Evolutionary conservation across 2,329 filamentous ascomycete genomes (phyloP), one percentile per base, ranked within the genome.

Genomic region (Capronia epimyces): DNA sequence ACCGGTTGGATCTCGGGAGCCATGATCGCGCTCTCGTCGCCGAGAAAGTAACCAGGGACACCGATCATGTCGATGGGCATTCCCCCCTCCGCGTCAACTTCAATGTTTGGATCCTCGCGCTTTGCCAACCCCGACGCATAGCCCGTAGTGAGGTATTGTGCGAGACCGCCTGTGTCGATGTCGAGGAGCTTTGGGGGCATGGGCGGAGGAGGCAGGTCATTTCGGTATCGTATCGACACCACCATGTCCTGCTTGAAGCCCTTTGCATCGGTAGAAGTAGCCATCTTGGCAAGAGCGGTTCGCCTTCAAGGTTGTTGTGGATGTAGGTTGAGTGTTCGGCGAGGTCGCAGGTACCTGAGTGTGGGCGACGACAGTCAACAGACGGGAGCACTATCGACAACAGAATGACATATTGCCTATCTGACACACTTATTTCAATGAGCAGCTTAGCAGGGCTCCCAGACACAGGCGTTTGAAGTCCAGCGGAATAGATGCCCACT

Each of bases 31-130:
- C 86, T 86, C 75, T 97, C 91, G 67, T 97, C 89, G 52, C 90
- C 91, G 64, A 97, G 84, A 65, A 97, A 96, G 50, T 97, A 84
- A 24, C 90, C 89, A 5, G 91, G 91, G 73, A 97, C 88, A 64
- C 93, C 93, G 51, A 97, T 86, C 61, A 98, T 73, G 67, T 97
- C 91, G 66, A 98, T 82, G 53, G 90, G 89, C 93, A 98, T 97
- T 51, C 93, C 93, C 62, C 97, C 80, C 74, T 98, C 93, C 7
- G 90, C 93, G 79, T 98, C 93, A 24, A 89, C 89, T 71, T 98
- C 93, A 55, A 98, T 93, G 66, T 96, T 97, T 43, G 95, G 76
- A 46, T 91, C 87, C 73, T 97, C 93, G 65, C 95, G 89, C 64
- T 91, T 79, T 15, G 87, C 89, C 61, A 98, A 75, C 57, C 89